phyloP scores from a whole-genome alignment of 257 asterid species.

The Solanum megistacrolobum region DNA sequence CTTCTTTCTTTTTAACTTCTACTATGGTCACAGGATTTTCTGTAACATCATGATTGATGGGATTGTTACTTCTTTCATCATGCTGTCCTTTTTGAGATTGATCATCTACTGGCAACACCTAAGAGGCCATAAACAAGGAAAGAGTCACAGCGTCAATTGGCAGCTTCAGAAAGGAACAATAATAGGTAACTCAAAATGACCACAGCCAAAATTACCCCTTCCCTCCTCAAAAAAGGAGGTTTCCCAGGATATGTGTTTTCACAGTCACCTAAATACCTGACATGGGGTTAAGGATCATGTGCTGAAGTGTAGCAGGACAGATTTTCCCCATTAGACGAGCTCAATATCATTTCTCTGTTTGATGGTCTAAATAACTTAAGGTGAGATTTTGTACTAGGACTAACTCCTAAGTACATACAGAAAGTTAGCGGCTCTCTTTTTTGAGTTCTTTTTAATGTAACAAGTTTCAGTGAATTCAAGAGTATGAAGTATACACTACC shows the following conservation, averaged over 20 bases:
- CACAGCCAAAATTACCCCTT: background rate
- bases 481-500: background rate
- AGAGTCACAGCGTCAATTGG: slow-evolving; percentile 4
- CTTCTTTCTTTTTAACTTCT: slow-evolving; percentile 29
- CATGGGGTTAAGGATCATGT: background rate
- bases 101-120: slow-evolving; percentile 54
- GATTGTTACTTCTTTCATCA: slow-evolving; percentile 32
- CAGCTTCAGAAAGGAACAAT: slow-evolving; percentile 4
- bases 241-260: background rate
- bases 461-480: background rate
- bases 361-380: background rate
- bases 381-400: background rate
- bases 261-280: background rate
- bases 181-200: background rate
- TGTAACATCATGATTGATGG: slow-evolving; percentile 14
- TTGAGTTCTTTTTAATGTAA: background rate
- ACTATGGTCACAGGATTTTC: slow-evolving; percentile 19
- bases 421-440: background rate
- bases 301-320: background rate
- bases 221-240: background rate
- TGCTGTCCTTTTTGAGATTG: slow-evolving; percentile 38
- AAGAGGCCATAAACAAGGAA: slow-evolving; percentile 15
- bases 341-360: background rate
- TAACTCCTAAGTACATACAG: background rate
- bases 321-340: background rate